Evolutionary conservation across 1,139 yeast species (phyloP).

Genomic region (Pichia sp.): DNA sequence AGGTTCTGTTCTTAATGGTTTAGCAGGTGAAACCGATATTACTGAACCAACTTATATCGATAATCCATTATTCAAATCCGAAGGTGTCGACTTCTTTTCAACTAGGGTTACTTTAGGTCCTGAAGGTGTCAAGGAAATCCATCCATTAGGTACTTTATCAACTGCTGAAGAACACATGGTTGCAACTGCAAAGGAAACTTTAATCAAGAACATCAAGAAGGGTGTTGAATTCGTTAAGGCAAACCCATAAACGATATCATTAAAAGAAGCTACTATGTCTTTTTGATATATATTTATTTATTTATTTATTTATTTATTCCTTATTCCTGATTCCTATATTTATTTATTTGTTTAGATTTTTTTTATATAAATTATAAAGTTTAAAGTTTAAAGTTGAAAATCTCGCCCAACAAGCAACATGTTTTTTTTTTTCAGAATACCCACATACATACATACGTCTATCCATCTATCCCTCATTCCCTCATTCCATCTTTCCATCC

Average conservation of each 20-base stretch:
- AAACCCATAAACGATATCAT: constrained; percentile 27
- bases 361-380: not conserved
- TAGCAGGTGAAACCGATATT: constrained; percentile 61
- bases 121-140: constrained; percentile 78
- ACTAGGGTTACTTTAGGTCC: constrained; percentile 86
- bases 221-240: constrained; percentile 55
- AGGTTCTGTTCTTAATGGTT: constrained; percentile 74
- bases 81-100: constrained; percentile 89
- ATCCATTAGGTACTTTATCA: constrained; percentile 52
- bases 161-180: constrained; percentile 69
- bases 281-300: no score
- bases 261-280: not conserved
- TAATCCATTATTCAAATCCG: constrained; percentile 74
- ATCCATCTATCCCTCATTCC: no score
- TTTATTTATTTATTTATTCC: not conserved
- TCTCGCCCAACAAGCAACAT: not conserved
- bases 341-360: not conserved
- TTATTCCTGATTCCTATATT: not conserved
- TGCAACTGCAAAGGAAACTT: constrained; percentile 76
- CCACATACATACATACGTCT: no score
- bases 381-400: no score
- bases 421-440: not conserved
- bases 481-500: not conserved
- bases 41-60: constrained; percentile 78
- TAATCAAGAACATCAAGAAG: constrained; percentile 66